phyloP scores from a whole-genome alignment of 352 stramenopile species.

The Elongisporangium anandrum region DNA sequence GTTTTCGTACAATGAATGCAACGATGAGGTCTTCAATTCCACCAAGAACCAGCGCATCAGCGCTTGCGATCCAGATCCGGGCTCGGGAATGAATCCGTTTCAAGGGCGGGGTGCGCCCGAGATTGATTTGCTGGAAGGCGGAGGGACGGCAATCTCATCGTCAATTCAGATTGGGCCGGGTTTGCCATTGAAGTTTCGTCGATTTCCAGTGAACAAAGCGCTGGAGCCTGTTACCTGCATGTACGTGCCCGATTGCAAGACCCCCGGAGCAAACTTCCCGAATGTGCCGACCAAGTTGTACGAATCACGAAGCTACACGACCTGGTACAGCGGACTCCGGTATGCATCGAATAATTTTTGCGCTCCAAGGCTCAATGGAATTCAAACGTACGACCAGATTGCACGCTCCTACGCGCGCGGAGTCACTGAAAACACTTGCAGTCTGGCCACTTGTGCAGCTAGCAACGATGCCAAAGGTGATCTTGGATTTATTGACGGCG shows the following conservation, averaged over 20 bases:
- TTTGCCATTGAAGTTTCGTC: slow-evolving; percentile 47
- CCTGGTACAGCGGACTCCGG: slow-evolving; percentile 53
- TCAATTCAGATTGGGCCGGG: slow-evolving; percentile 73
- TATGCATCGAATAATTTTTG: slow-evolving; percentile 65
- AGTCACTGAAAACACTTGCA: slow-evolving; percentile 47
- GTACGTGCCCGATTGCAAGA: slow-evolving; percentile 37
- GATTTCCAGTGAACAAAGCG: slow-evolving; percentile 23
- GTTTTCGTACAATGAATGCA: slow-evolving; percentile 93
- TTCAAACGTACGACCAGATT: slow-evolving; percentile 45
- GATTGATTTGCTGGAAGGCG: slow-evolving; percentile 94
- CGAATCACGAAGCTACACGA: slow-evolving; percentile 25
- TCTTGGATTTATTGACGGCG: slow-evolving; percentile 44
- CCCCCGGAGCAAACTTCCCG: slow-evolving; percentile 44
- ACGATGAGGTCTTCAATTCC: slow-evolving; percentile 77
- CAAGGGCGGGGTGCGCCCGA: slow-evolving; percentile 90
- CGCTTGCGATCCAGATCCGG: slow-evolving; percentile 88
- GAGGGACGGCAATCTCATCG: slow-evolving; percentile 57
- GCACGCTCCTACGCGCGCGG: slow-evolving; percentile 33
- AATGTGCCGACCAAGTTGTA: slow-evolving; percentile 50
- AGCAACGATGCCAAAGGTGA: slow-evolving; percentile 55
- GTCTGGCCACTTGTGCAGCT: slow-evolving; percentile 30
- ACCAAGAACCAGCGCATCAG: slow-evolving; percentile 72
- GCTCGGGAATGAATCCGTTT: slow-evolving; percentile 88
- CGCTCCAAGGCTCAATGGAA: slow-evolving; percentile 12
- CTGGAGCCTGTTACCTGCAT: slow-evolving; percentile 26